phyloP scores from a whole-genome alignment of 805 yeast species.

The Candida yuanshanica region DNA sequence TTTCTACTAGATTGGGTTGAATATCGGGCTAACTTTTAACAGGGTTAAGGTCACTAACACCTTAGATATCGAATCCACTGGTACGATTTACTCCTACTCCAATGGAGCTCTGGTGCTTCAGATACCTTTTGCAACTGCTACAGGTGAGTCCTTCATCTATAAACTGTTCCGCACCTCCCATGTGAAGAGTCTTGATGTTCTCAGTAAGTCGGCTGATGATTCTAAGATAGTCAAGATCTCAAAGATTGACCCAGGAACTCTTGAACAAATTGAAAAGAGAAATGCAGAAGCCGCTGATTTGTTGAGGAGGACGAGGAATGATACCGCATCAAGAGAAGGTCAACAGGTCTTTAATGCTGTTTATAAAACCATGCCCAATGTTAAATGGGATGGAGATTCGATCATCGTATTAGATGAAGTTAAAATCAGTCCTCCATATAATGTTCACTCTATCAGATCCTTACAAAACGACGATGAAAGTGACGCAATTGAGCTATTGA shows the following conservation, averaged over 20 bases:
- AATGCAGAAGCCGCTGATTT: conserved; percentile 20
- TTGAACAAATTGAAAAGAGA: conserved; percentile 13
- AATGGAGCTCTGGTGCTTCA: conserved; percentile 32
- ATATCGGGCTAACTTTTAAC: conserved; percentile 10
- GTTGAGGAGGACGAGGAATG: conserved; percentile 25
- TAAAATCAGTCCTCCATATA: conserved; percentile 39
- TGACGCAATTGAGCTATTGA: conserved; percentile 34
- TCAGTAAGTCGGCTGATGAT: conserved; percentile 32
- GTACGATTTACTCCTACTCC: conserved; percentile 58
- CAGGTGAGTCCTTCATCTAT: conserved; percentile 27
- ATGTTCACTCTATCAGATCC: conserved; percentile 20
- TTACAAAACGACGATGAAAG: conserved; percentile 10
- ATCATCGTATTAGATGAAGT: conserved; percentile 44
- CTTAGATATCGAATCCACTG: conserved; percentile 52
- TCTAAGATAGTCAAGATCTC: conserved; percentile 14
- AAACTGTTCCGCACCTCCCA: conserved; percentile 52
- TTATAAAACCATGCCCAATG: conserved; percentile 38
- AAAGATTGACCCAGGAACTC: conserved; percentile 10
- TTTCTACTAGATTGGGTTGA: too few species aligned
- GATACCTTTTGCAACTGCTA: conserved; percentile 4
- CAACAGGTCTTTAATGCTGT: conserved; percentile 40
- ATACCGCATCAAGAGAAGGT: conserved; percentile 35
- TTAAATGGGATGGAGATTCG: conserved; percentile 37
- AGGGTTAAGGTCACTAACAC: conserved; percentile 58
- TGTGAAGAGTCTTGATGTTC: conserved; percentile 45